These are phyloP conservation scores for Cercospora citrullina DNA, from an alignment of 2,329 filamentous ascomycete species.

Conservation along the genomic window DNA sequence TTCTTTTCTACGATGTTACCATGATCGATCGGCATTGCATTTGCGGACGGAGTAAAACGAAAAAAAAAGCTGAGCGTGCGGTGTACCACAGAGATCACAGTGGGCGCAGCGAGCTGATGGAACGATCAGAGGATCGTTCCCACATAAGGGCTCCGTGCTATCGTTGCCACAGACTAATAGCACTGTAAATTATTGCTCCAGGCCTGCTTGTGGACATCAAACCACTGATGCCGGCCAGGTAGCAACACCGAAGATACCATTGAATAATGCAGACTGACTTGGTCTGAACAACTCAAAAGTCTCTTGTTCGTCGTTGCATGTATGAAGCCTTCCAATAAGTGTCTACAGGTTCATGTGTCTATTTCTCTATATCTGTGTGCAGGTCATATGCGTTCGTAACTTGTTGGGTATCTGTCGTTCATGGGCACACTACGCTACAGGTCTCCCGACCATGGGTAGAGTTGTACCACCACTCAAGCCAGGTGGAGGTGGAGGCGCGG, in stretches of 20 bases:
- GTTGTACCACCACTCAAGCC: slow-evolving; percentile 23
- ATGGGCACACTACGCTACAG: not conserved
- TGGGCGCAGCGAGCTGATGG: not conserved
- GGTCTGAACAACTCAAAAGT: not conserved
- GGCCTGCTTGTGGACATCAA: not conserved
- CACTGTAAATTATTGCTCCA: not conserved
- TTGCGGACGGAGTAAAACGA: not conserved
- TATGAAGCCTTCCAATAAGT: not conserved
- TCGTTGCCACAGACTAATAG: not conserved
- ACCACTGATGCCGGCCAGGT: not conserved
- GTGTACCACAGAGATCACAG: not conserved
- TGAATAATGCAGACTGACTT: not conserved
- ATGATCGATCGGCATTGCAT: not conserved
- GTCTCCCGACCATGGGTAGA: slow-evolving; percentile 6
- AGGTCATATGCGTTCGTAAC: not conserved
- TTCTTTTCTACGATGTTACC: not conserved
- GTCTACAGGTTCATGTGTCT: not conserved
- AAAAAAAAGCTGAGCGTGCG: not conserved
- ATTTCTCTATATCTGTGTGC: not conserved
- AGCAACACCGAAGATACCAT: not conserved
- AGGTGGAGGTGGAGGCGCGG: slow-evolving; percentile 13
- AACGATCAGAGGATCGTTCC: not conserved
- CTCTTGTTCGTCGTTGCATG: not conserved
- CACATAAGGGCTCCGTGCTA: not conserved
- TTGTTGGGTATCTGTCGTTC: not conserved